Percentiles rank a stretch among this genome's conserved stretches.
Conservation (phyloP, 1,284 basidiomycete genomes). For the Cryptococcus jaspeensis region DNA sequence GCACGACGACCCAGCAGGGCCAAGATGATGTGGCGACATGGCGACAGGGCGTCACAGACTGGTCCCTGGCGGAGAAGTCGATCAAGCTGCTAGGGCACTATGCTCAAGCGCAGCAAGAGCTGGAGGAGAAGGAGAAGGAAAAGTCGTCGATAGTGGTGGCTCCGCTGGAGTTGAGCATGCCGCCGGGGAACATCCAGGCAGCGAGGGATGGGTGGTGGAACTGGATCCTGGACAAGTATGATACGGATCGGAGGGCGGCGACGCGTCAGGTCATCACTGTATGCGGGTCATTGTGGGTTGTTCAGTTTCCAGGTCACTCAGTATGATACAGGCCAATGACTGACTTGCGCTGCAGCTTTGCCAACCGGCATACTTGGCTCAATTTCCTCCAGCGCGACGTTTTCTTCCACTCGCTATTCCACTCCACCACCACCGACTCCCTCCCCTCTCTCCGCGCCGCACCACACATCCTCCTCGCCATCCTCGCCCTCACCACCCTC, state of each 20-base stretch:
- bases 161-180: neutral
- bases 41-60: too few relatives aligned
- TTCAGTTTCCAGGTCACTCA: too few relatives aligned
- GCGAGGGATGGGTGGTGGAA: neutral
- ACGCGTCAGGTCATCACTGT: neutral
- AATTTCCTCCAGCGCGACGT: neutral
- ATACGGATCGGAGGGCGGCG: slow-evolving; percentile 24
- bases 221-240: slow-evolving; percentile 16
- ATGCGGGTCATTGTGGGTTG: slow-evolving; percentile 3
- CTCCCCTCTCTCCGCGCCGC: slow-evolving; percentile 12
- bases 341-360: neutral
- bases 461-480: slow-evolving; percentile 29
- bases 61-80: too few relatives aligned
- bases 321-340: too few relatives aligned
- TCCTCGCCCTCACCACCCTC: slow-evolving; percentile 25
- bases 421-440: slow-evolving; percentile 2
- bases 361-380: neutral
- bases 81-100: too few relatives aligned
- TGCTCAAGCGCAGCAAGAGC: too few relatives aligned
- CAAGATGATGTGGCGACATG: too few relatives aligned
- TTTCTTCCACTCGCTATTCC: neutral
- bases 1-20: too few relatives aligned
- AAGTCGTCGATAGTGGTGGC: too few relatives aligned
- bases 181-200: slow-evolving; percentile 2
- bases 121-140: too few relatives aligned